A percentile compares a stretch with the other conserved stretches of the same genome.
Evolutionary conservation across 2,329 filamentous ascomycete genomes (phyloP).

Genomic region (Colletotrichum sp.): DNA sequence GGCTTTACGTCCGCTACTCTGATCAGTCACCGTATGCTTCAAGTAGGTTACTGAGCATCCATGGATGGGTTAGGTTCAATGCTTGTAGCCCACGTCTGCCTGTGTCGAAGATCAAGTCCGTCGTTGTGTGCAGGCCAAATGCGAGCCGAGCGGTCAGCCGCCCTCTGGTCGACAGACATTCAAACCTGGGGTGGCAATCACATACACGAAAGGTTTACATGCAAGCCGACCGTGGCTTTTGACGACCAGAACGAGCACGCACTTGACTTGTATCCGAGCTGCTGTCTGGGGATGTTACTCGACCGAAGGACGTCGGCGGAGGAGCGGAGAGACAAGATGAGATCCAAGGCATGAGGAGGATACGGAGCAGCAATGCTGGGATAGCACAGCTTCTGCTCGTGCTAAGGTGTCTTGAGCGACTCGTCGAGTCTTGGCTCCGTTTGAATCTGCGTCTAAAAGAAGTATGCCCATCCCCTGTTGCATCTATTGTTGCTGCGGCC

Average conservation of each 20-base stretch:
- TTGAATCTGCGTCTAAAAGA: background rate
- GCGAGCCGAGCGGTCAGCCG: background rate
- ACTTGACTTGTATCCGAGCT: background rate
- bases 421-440: constrained; percentile 8
- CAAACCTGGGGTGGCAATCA: background rate
- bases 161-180: background rate
- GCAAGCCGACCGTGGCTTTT: background rate
- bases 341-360: background rate
- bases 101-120: background rate
- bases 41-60: background rate
- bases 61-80: background rate
- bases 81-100: background rate
- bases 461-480: background rate
- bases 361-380: background rate
- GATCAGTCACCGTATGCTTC: background rate
- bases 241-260: background rate
- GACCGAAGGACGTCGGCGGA: background rate
- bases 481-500: background rate
- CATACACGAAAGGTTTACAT: background rate
- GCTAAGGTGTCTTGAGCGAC: background rate
- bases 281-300: background rate
- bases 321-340: background rate
- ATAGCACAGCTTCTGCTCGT: background rate
- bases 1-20: background rate
- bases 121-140: background rate